These are phyloP conservation scores for Acacia concinna DNA, from an alignment of 331 rosid genomes.

Conservation along the genomic window DNA sequence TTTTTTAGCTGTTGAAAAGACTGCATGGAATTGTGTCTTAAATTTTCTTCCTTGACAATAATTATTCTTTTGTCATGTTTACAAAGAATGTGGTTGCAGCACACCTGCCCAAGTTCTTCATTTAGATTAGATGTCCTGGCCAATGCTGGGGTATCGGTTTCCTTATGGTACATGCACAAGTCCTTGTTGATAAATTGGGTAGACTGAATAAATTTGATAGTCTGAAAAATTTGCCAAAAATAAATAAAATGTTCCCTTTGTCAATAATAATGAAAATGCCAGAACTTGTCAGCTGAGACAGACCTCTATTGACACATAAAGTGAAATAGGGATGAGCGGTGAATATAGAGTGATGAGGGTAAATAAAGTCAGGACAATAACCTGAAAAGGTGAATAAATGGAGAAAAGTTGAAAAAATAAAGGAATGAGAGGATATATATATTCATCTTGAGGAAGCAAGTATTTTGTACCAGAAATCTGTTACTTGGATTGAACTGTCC, in stretches of 20 bases:
- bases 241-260: constrained; percentile 26
- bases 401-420: constrained; percentile 14
- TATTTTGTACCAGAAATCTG: constrained; percentile 70
- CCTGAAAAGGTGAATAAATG: constrained; percentile 55
- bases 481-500: constrained; percentile 74
- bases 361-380: constrained; percentile 77
- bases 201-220: constrained; percentile 90
- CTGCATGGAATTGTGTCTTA: background rate
- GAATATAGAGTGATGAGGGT: constrained; percentile 90
- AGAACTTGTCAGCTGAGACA: constrained; percentile 28
- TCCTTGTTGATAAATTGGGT: constrained; percentile 95
- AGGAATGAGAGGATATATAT: constrained; percentile 3
- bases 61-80: no score
- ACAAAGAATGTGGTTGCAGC: constrained; percentile 18
- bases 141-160: constrained; percentile 87
- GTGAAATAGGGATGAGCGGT: constrained; percentile 91
- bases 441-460: constrained; percentile 34
- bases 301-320: constrained; percentile 96
- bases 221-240: constrained; percentile 53
- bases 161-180: constrained; percentile 81
- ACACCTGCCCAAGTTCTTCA: constrained; percentile 98
- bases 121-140: constrained; percentile 97
- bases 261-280: constrained; percentile 7
- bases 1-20: constrained; percentile 8
- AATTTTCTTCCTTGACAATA: constrained; percentile 17